Conservation (phyloP, 371 early-diverging fungal genomes). For the Mortierella sp. region DNA sequence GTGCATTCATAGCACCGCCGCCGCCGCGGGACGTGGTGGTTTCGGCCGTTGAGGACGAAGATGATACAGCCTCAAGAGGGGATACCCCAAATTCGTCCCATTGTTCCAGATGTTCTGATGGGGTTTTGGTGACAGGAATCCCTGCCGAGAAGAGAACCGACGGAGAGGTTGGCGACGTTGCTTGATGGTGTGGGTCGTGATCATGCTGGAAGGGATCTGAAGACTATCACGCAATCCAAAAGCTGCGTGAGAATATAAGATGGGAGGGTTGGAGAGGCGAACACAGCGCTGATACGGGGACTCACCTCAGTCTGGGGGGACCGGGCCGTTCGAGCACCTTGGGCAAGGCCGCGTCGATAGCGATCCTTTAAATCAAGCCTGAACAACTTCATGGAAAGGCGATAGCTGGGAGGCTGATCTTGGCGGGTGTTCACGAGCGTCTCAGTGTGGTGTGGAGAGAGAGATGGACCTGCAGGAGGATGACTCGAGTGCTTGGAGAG, state of each 20-base stretch:
- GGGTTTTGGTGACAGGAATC: background rate
- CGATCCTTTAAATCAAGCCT: slow-evolving; percentile 46
- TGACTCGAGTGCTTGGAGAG: too few relatives aligned
- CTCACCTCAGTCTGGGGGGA: slow-evolving; percentile 43
- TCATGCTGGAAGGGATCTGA: slow-evolving; percentile 7
- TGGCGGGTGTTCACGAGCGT: too few relatives aligned
- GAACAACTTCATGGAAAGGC: slow-evolving; percentile 34
- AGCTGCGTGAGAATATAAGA: background rate
- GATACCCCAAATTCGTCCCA: slow-evolving; percentile 34
- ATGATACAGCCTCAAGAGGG: slow-evolving; percentile 9
- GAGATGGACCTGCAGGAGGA: too few relatives aligned
- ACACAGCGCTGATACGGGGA: background rate
- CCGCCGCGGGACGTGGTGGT: too few relatives aligned
- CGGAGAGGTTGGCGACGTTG: slow-evolving; percentile 37
- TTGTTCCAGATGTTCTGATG: slow-evolving; percentile 27
- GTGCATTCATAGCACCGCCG: slow-evolving; percentile 3
- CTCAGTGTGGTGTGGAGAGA: too few relatives aligned
- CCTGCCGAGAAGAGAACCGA: slow-evolving; percentile 40
- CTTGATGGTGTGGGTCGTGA: slow-evolving; percentile 40
- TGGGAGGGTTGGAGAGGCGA: background rate
- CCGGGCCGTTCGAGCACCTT: slow-evolving; percentile 18
- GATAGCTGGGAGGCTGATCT: background rate
- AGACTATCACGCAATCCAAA: background rate
- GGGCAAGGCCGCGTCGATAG: slow-evolving; percentile 41
- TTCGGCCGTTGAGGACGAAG: background rate